These are phyloP conservation scores for Pythium pectinolyticum DNA, from an alignment of 352 stramenopile species.

Conservation along the genomic window DNA sequence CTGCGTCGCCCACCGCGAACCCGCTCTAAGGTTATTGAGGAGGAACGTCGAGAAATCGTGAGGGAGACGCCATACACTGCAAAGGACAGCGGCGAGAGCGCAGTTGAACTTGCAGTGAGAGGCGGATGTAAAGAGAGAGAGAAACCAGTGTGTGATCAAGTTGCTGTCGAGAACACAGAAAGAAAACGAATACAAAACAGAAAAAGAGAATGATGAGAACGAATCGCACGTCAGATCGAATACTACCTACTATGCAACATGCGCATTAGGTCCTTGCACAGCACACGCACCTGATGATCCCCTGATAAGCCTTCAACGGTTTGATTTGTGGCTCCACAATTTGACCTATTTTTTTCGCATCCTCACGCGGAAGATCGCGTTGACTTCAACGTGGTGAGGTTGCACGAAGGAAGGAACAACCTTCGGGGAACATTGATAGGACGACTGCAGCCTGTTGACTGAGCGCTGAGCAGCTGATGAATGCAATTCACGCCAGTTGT, in stretches of 20 bases:
- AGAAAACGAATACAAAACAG: neutral
- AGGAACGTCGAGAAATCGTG: neutral
- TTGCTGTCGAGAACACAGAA: neutral
- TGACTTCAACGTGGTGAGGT: slow-evolving; percentile 7
- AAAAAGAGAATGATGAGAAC: neutral
- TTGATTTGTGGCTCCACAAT: neutral
- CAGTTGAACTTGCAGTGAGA: neutral
- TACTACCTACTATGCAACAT: too few species aligned
- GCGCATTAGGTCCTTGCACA: too few species aligned
- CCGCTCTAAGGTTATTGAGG: slow-evolving; percentile 27
- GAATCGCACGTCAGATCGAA: too few species aligned
- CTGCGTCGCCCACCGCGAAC: slow-evolving; percentile 32
- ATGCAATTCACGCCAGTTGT: too few species aligned
- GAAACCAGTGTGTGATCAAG: neutral
- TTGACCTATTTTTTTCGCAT: neutral
- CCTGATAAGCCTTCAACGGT: neutral
- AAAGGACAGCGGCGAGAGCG: neutral
- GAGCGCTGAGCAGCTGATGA: neutral
- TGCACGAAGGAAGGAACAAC: neutral
- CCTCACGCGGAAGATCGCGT: neutral
- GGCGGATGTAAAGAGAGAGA: neutral
- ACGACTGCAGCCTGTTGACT: neutral
- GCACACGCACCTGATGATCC: too few species aligned
- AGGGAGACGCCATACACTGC: neutral
- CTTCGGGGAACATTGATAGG: neutral